Base-by-base conservation (phyloP, 768 basidiomycete species). In the Rhizopogon sp. region DNA sequence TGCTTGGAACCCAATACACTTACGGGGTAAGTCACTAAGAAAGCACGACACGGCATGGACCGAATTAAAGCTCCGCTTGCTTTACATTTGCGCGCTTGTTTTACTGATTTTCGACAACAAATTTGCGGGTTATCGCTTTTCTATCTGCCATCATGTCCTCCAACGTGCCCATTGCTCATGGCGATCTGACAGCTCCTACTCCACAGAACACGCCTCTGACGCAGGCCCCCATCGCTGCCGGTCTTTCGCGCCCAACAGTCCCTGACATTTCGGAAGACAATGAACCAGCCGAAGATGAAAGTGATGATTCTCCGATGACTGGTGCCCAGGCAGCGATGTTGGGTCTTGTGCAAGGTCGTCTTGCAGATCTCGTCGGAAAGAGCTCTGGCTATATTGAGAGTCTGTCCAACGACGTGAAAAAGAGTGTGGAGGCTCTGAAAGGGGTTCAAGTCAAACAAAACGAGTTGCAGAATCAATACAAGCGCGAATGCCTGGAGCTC, bases 311-410 rank as follows among this genome's bases (percentile, higher is more conserved):
- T 55, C 73, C 78, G 42, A 68, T 71, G 5, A 76, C 73, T 20
- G 66, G 76, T 52, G 72, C 82, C 8, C 76, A 81, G 70, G 77
- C 81, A 61, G 86, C 87, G 17, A 86, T 93, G 76, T 75, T 93
- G 43, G 86, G 84, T 51, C 79, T 98, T 71, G 93, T 98, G 13
- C 93, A 98, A 60, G 87, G 87, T 61, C 88, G 85, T 71, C 88
- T 99, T 58, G 83, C 85, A 37, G 79, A 78, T 62, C 85, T 99
- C 39, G 75, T 98, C 59, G 96, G 96, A 47, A 87, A 85, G 71
- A 92, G 91, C 66, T 95, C 92, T 13, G 94, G 94, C 13, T 99
- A 99, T 75, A 83, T 99, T 75, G 93, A 98, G 75, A 79, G 77
- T 63, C 81, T 98, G 50, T 89, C 94, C 10, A 72, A 79, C 44